A percentile compares a stretch with the other conserved stretches of the same genome.
These are phyloP conservation scores for Sarocladium strictum DNA, from an alignment of 2,329 filamentous ascomycete species.

Conservation along the genomic window DNA sequence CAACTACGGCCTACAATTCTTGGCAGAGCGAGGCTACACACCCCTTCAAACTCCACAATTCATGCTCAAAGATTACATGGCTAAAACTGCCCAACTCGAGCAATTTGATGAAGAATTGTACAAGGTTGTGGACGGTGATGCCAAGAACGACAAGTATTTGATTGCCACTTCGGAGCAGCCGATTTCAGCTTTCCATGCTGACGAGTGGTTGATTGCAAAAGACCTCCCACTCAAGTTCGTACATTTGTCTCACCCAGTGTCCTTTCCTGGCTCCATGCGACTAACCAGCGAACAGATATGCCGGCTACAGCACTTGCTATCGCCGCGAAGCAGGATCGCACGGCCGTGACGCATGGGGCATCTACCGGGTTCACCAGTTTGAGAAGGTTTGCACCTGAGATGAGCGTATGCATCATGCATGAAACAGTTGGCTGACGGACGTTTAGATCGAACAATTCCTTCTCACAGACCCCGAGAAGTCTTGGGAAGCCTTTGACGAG, in stretches of 20 bases:
- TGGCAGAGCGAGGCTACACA: slow-evolving; percentile 73
- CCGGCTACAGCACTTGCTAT: slow-evolving; percentile 93
- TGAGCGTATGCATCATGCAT: no score
- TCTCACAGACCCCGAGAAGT: slow-evolving; percentile 78
- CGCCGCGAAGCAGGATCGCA: slow-evolving; percentile 87
- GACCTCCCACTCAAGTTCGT: slow-evolving; percentile 79
- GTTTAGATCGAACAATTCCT: slow-evolving; percentile 66
- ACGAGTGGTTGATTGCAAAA: slow-evolving; percentile 83
- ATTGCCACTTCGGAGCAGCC: slow-evolving; percentile 89
- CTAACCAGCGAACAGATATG: slow-evolving; percentile 57
- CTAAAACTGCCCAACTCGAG: slow-evolving; percentile 93
- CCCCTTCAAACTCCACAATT: slow-evolving; percentile 85
- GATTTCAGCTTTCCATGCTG: slow-evolving; percentile 84
- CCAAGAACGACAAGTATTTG: slow-evolving; percentile 77
- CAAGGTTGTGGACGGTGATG: slow-evolving; percentile 86
- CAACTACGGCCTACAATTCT: slow-evolving; percentile 91
- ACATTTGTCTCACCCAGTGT: background rate
- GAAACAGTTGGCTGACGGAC: slow-evolving; percentile 4
- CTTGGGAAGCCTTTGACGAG: slow-evolving; percentile 86
- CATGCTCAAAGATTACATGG: slow-evolving; percentile 95
- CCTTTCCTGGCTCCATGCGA: background rate
- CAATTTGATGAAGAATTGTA: slow-evolving; percentile 98
- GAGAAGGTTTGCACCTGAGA: slow-evolving; percentile 59
- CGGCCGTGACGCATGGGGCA: slow-evolving; percentile 89
- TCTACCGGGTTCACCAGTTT: slow-evolving; percentile 97